A percentile compares a stretch with the other conserved stretches of the same genome.
These are phyloP conservation scores for Oenanthe sinensis DNA, from an alignment of 129 eudicot genomes.

Conservation along the genomic window DNA sequence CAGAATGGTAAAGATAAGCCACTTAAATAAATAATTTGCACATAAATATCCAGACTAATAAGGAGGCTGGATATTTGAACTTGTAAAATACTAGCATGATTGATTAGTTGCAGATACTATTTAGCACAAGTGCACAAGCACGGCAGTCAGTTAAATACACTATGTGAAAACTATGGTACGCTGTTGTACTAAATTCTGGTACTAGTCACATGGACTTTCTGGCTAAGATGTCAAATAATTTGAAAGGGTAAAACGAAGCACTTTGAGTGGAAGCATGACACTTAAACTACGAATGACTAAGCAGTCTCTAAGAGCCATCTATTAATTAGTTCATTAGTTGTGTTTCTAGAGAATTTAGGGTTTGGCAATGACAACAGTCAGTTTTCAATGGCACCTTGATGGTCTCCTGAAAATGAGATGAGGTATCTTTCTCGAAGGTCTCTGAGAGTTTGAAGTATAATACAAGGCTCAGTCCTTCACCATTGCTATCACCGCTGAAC, in stretches of 20 bases:
- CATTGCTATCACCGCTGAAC: constrained; percentile 79
- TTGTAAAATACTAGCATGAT: neutral
- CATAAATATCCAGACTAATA: neutral
- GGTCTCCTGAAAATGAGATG: constrained; percentile 63
- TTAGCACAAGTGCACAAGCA: neutral
- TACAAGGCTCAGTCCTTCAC: constrained; percentile 91
- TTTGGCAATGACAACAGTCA: neutral
- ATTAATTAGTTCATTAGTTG: neutral
- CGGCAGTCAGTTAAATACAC: neutral
- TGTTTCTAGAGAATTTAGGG: neutral
- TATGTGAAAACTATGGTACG: neutral
- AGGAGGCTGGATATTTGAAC: neutral
- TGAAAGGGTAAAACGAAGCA: neutral
- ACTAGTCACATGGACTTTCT: neutral
- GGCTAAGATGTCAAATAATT: neutral
- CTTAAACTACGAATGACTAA: neutral
- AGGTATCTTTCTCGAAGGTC: constrained; percentile 44
- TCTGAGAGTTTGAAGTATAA: constrained; percentile 74
- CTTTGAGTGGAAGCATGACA: neutral
- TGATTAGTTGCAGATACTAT: neutral
- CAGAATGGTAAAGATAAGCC: neutral
- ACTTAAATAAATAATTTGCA: neutral
- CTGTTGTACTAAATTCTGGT: neutral
- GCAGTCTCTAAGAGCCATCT: too few species aligned
- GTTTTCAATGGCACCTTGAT: constrained; percentile 39